These are phyloP conservation scores for Ogataea wickerhamii DNA, from an alignment of 805 yeast genomes.

Conservation along the genomic window DNA sequence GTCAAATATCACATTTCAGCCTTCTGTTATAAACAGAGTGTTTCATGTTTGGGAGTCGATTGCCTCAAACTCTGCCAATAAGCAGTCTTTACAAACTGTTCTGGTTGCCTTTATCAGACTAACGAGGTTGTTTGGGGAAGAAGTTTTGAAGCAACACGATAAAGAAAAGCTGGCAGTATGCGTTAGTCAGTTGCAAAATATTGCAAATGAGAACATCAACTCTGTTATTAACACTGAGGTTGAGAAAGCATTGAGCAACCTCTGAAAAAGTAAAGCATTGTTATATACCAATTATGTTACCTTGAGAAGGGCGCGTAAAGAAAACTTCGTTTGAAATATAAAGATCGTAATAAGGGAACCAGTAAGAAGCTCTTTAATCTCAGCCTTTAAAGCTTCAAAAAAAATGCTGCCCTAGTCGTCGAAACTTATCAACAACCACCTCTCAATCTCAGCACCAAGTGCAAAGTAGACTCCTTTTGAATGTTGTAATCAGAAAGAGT, in stretches of 20 bases:
- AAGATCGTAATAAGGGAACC: too few relatives aligned
- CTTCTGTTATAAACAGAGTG: slow-evolving; percentile 11
- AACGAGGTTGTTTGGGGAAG: slow-evolving; percentile 13
- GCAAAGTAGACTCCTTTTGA: slow-evolving; percentile 95
- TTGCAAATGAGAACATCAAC: slow-evolving; percentile 39
- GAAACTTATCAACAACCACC: too few relatives aligned
- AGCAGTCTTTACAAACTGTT: slow-evolving; percentile 48
- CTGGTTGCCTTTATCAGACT: slow-evolving; percentile 43
- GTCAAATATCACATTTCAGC: slow-evolving; percentile 11
- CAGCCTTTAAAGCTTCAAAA: too few relatives aligned
- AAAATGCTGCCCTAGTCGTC: too few relatives aligned
- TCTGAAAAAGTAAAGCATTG: background rate
- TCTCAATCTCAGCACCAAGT: slow-evolving; percentile 95
- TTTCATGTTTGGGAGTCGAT: slow-evolving; percentile 15
- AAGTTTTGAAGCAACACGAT: slow-evolving; percentile 1
- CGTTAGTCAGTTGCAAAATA: slow-evolving; percentile 30
- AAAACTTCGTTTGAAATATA: background rate
- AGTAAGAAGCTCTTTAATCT: too few relatives aligned
- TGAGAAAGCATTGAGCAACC: slow-evolving; percentile 18
- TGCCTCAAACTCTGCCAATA: slow-evolving; percentile 13
- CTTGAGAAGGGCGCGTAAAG: background rate
- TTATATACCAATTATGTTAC: background rate
- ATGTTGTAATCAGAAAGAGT: slow-evolving; percentile 96
- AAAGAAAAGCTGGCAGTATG: slow-evolving; percentile 46
- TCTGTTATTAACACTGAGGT: slow-evolving; percentile 43